Base-by-base conservation (phyloP, 495 filamentous ascomycete genomes). In the Lepidopterella palustris region DNA sequence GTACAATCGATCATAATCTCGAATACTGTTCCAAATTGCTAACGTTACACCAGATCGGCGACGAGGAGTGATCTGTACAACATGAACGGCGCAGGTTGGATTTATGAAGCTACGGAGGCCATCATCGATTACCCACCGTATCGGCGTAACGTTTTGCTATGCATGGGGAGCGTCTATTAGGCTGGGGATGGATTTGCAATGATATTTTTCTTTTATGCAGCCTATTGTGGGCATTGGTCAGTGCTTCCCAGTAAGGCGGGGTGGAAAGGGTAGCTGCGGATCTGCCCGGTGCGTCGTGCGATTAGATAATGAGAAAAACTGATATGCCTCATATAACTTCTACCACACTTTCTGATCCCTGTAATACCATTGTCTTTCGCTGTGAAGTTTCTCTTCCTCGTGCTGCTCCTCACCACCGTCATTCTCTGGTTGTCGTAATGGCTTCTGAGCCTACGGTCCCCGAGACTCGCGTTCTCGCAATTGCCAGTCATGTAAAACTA, bases 401-500 rank as follows among this genome's bases (percentile, higher is more conserved):
- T 2, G 13, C 6, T 42, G n/a, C n/a, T n/a, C n/a, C n/a, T n/a
- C n/a, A n/a, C 47, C 28, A 28, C 45, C 49, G 5, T 32, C 27
- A 26, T 42, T 11, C 13, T 13, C 13, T 53, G 4, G 47, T 27
- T 72, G n/a, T 74, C 82, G 26, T 23, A 1, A 67, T 67, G 64
- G 60, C 53, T 11, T 60, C 57, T 8, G 60, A 63, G 32, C 25
- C 60, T 15, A 21, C 50, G 40, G 82, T 95, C 45, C 90, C 91
- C 10, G 89, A 93, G 70, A 95, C 90, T 28, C 78, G 83, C 68
- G 91, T 98, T 57, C 80, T 98, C 69, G 92, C 93, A 42, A 83
- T 97, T 63, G 93, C 93, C 70, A 97, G 93, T 74, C 93, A 98
- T 95, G 93, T 97, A 88, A 74, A 89, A 58, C 35, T 59, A 57